Percentiles rank a stretch among this genome's conserved stretches.
Conservation (phyloP, 2,329 filamentous ascomycete species). For the Diplocarpon rosae region DNA sequence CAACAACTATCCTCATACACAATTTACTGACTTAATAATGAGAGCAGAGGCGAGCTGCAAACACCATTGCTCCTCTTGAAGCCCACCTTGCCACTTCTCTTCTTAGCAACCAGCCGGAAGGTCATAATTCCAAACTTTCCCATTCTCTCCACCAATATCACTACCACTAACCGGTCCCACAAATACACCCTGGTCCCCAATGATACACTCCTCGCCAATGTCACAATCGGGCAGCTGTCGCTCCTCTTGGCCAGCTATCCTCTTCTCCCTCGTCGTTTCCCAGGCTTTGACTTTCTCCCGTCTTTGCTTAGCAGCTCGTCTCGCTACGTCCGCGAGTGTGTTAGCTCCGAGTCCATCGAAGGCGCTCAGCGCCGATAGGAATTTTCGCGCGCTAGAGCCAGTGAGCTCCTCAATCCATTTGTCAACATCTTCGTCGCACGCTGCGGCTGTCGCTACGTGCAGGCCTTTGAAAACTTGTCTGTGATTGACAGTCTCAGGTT, state of each 20-base stretch:
- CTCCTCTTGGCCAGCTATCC: conserved; percentile 2
- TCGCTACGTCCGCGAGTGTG: conserved; percentile 17
- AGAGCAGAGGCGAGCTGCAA: too few relatives aligned
- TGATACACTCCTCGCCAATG: conserved; percentile 1
- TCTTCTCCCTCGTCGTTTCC: conserved; percentile 12
- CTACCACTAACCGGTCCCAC: neutral
- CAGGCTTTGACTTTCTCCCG: conserved; percentile 12
- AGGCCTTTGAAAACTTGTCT: conserved; percentile 43
- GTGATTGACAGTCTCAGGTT: conserved; percentile 31
- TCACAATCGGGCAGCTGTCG: neutral
- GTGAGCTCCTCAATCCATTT: conserved; percentile 40
- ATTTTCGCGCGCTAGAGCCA: conserved; percentile 41
- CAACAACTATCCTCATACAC: too few relatives aligned
- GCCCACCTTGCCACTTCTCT: too few relatives aligned
- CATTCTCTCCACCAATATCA: too few relatives aligned
- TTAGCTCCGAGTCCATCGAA: conserved; percentile 35
- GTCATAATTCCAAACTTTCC: too few relatives aligned
- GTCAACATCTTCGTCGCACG: conserved; percentile 44
- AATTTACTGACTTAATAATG: too few relatives aligned
- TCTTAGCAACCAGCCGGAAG: too few relatives aligned
- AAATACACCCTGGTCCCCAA: conserved; percentile 6
- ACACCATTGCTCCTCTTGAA: too few relatives aligned
- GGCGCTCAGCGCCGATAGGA: conserved; percentile 42
- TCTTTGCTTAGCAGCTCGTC: conserved; percentile 16
- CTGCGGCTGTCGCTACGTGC: conserved; percentile 43